These are phyloP conservation scores for Xylaria sp. DNA, from an alignment of 2,329 filamentous ascomycete species.

Conservation along the genomic window DNA sequence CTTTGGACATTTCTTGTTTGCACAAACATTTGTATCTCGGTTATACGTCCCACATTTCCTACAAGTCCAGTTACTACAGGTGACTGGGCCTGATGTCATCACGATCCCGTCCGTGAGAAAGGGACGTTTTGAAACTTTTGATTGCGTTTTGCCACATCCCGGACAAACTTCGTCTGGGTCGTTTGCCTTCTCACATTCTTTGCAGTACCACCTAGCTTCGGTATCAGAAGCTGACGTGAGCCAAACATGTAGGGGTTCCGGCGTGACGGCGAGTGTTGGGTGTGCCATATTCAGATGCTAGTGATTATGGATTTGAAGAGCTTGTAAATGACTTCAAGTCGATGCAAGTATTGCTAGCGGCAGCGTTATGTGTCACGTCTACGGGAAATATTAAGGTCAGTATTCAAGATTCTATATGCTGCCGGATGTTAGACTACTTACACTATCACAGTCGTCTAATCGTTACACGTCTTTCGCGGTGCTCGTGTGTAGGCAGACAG, in stretches of 20 bases:
- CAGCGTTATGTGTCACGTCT: neutral
- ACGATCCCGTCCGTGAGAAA: neutral
- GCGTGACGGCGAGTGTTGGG: neutral
- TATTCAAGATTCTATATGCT: neutral
- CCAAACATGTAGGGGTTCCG: neutral
- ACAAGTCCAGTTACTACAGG: neutral
- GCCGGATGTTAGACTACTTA: conserved; percentile 8
- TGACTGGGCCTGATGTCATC: neutral
- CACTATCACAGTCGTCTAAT: neutral
- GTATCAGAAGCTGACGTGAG: neutral
- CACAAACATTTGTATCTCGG: neutral
- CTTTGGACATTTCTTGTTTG: neutral
- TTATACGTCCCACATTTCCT: no score
- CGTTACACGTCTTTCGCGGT: neutral
- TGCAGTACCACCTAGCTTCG: neutral
- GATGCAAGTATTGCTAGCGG: neutral
- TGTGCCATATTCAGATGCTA: neutral
- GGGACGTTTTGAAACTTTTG: neutral
- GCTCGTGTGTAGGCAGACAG: neutral
- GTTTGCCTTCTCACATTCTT: neutral
- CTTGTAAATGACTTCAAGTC: neutral
- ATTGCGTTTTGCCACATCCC: neutral
- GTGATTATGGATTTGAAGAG: neutral
- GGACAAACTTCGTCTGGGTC: neutral
- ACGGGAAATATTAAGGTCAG: neutral